These are phyloP conservation scores for Penicillium bovifimosum DNA, from an alignment of 495 filamentous ascomycete genomes.

Conservation along the genomic window DNA sequence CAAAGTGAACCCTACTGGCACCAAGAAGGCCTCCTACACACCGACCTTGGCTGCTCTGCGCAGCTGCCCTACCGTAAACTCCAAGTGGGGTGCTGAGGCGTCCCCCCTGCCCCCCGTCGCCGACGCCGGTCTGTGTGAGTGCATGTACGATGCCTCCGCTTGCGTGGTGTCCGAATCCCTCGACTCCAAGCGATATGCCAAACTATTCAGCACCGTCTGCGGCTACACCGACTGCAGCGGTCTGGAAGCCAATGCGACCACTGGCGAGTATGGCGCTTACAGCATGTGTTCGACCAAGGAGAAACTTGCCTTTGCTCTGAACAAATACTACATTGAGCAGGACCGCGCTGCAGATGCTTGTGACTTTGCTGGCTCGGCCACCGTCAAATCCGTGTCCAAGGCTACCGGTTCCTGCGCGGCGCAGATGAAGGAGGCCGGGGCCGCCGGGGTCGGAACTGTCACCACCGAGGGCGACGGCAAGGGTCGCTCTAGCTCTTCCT, in stretches of 20 bases:
- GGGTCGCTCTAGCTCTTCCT: slow-evolving; percentile 22
- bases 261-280: slow-evolving; percentile 80
- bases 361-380: slow-evolving; percentile 66
- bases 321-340: slow-evolving; percentile 73
- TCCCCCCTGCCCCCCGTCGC: slow-evolving; percentile 72
- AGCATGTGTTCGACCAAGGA: slow-evolving; percentile 77
- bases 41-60: slow-evolving; percentile 70
- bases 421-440: slow-evolving; percentile 57
- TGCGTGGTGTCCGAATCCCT: slow-evolving; percentile 59
- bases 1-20: slow-evolving; percentile 58
- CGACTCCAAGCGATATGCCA: slow-evolving; percentile 46
- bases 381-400: slow-evolving; percentile 41
- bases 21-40: slow-evolving; percentile 60
- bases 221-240: slow-evolving; percentile 61
- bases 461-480: slow-evolving; percentile 48
- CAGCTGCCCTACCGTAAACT: slow-evolving; percentile 61
- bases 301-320: slow-evolving; percentile 75
- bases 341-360: slow-evolving; percentile 54
- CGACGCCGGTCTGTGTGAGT: slow-evolving; percentile 67
- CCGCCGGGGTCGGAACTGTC: slow-evolving; percentile 58
- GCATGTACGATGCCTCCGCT: slow-evolving; percentile 66
- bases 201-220: slow-evolving; percentile 73
- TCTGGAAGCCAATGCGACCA: slow-evolving; percentile 62
- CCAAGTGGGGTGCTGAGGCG: slow-evolving; percentile 61
- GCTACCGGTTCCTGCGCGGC: slow-evolving; percentile 48